phyloP scores from a whole-genome alignment of 257 asterid species.

The Solanum rostratum region DNA sequence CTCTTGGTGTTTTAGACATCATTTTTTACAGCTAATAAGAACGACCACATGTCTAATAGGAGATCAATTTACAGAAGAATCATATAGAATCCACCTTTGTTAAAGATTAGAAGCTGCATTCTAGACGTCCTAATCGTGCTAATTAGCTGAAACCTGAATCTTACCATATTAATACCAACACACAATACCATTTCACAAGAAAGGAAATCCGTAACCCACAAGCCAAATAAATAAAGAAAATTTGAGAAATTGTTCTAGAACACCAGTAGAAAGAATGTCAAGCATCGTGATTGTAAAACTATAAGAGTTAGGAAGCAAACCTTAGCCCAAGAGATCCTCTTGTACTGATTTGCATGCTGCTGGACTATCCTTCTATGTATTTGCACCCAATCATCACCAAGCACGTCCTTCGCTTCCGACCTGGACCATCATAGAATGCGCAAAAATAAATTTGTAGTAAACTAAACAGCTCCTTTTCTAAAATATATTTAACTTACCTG shows the following conservation, averaged over 20 bases:
- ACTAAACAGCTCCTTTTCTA: not conserved
- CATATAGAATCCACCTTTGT: not conserved
- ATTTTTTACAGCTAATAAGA: not conserved
- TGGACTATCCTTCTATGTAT: constrained; percentile 92
- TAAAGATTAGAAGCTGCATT: not conserved
- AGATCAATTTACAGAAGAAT: not conserved
- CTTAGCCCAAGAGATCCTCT: constrained; percentile 96
- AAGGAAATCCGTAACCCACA: not conserved
- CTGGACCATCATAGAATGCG: constrained; percentile 19
- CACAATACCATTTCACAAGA: not conserved
- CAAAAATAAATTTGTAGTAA: not conserved
- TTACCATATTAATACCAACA: not conserved
- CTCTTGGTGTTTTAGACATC: not conserved
- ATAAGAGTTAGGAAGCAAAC: constrained; percentile 16
- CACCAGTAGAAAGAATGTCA: not conserved
- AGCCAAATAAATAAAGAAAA: not conserved
- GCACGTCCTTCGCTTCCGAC: constrained; percentile 93
- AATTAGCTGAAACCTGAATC: not conserved
- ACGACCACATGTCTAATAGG: not conserved
- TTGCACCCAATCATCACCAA: constrained; percentile 99
- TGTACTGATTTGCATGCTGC: constrained; percentile 96
- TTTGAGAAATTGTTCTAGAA: not conserved
- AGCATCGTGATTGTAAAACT: not conserved
- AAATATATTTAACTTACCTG: constrained; percentile 29
- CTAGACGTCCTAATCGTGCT: not conserved